phyloP scores from a whole-genome alignment of 306 rosid genomes.

The Dryas drummondii region DNA sequence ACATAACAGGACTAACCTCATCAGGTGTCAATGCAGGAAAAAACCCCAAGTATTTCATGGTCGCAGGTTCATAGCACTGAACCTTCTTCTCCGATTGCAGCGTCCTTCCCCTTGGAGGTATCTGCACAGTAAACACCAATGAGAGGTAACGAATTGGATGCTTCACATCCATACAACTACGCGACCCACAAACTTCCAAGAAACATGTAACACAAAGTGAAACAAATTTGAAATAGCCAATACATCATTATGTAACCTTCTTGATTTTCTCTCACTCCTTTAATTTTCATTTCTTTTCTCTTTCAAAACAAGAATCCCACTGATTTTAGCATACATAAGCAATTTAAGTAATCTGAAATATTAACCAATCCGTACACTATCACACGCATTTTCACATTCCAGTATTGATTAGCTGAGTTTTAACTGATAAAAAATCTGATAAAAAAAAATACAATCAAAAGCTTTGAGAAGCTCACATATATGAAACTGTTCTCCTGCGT shows the following conservation, averaged over 20 bases:
- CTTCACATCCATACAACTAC: neutral
- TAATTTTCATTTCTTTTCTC: neutral
- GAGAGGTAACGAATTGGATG: neutral
- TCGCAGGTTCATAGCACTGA: conserved; percentile 92
- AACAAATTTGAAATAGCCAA: neutral
- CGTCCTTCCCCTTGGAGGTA: conserved; percentile 80
- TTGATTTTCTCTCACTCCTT: neutral
- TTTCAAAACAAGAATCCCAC: no score
- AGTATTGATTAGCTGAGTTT: neutral
- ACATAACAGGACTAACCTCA: conserved; percentile 58
- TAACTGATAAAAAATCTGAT: neutral
- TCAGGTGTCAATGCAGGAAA: conserved; percentile 62
- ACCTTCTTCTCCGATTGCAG: conserved; percentile 72
- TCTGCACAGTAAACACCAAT: conserved; percentile 44
- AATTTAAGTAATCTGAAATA: neutral
- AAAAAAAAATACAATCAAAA: conserved; percentile 11
- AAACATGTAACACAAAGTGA: neutral
- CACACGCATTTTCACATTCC: neutral
- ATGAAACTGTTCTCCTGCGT: conserved; percentile 80
- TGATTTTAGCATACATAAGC: neutral
- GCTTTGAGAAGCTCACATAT: conserved; percentile 50
- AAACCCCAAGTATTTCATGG: conserved; percentile 90
- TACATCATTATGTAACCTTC: neutral
- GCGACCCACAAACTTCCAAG: neutral
- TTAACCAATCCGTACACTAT: neutral